phyloP scores from a whole-genome alignment of 352 stramenopile species.

The Phytophthora palmivora region DNA sequence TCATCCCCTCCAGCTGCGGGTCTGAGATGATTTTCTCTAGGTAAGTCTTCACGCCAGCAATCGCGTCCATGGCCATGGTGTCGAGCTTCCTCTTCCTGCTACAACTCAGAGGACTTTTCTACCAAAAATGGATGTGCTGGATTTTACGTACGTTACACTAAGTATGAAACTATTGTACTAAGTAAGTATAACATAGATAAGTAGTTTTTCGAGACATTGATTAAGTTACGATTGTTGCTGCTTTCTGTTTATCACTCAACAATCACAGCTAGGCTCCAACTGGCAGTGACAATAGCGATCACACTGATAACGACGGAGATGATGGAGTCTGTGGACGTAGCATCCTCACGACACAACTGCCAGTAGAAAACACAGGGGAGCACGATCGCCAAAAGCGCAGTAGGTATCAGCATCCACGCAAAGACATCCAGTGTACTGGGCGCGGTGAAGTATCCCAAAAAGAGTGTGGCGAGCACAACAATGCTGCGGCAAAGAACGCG shows the following conservation, averaged over 20 bases:
- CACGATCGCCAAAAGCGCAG: conserved; percentile 63
- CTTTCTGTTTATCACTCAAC: conserved; percentile 37
- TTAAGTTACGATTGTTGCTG: conserved; percentile 24
- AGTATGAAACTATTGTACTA: too few relatives aligned
- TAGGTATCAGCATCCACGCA: conserved; percentile 68
- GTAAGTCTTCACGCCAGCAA: conserved; percentile 75
- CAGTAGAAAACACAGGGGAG: conserved; percentile 78
- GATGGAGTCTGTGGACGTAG: conserved; percentile 47
- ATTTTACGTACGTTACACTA: too few relatives aligned
- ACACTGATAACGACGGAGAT: conserved; percentile 51
- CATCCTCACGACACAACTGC: conserved; percentile 72
- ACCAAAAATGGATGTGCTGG: too few relatives aligned
- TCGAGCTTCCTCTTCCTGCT: too few relatives aligned
- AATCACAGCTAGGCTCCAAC: conserved; percentile 61
- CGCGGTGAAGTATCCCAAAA: conserved; percentile 58
- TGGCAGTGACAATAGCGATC: conserved; percentile 56
- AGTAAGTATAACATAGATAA: too few relatives aligned
- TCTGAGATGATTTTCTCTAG: conserved; percentile 87
- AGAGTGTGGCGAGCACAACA: conserved; percentile 56
- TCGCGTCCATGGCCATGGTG: conserved; percentile 85
- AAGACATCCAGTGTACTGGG: conserved; percentile 72
- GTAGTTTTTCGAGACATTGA: too few relatives aligned
- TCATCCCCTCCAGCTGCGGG: conserved; percentile 94
- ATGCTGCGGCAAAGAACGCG: conserved; percentile 58
- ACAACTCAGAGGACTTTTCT: too few relatives aligned